Evolutionary conservation across 768 basidiomycete genomes (phyloP), one percentile per base, ranked within the genome.

Genomic region (Suillus tomentosus): DNA sequence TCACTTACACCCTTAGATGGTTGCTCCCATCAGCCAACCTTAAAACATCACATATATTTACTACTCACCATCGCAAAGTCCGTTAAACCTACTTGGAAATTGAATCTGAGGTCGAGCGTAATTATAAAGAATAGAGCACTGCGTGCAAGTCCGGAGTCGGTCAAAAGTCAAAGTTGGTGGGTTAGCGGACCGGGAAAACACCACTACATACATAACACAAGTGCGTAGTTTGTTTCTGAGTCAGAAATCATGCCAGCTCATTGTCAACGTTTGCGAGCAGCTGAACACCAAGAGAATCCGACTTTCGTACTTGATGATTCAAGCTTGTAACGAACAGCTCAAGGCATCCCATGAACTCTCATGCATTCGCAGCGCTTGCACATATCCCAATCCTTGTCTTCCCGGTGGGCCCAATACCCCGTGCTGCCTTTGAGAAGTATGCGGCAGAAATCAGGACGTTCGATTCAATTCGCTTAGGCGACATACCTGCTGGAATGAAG

Each of bases 331-430:
- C 60, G 13, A 58, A 36, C 13, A 36, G 55, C 60, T 54, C 60
- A 36, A 58, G 37, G 24, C 31, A 61, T 54, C 69, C 69, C 70
- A 93, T 93, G 90, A 89, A 88, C 71, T 81, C 82, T 58, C 79
- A 86, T 76, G 80, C 86, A 15, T 95, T 94, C 71, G 90, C 88
- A 27, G 91, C 92, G 22, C 85, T 96, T 55, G 95, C 93, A 22
- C 92, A 93, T 73, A 81, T 98, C 63, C 88, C 85, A 64, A 84
- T 99, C 56, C 85, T 99, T 22, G 84, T 98, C 64, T 77, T 97
- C 17, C 96, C 96, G 17, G 87, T 98, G 13, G 94, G 94, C 43
- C 77, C 84, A 8, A 91, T 97, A 66, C 79, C 85, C 1, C 81
- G 82, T 48, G 68, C 84, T n/a, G 79, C 83, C 2, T 97, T 92